Percentiles rank a stretch among this genome's conserved stretches.
Conservation (phyloP, 2,329 filamentous ascomycete genomes). For the Parascedosporium putredinis region DNA sequence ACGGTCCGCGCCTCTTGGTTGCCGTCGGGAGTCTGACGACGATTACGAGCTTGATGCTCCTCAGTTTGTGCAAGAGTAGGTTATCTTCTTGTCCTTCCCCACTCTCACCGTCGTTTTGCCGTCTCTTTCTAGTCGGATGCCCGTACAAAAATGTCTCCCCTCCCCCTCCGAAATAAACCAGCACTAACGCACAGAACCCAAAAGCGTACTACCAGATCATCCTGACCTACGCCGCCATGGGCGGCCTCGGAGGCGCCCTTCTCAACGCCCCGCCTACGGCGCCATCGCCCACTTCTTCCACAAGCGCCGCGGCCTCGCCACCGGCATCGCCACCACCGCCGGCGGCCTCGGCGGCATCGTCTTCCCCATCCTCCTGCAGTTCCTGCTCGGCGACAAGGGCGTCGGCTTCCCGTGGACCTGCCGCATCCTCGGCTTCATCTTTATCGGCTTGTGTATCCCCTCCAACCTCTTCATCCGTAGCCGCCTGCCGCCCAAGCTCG, state of each 20-base stretch:
- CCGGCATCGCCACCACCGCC: constrained; percentile 62
- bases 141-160: no score
- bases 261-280: constrained; percentile 71
- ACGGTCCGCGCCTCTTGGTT: constrained; percentile 61
- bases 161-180: no score
- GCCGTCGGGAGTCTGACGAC: constrained; percentile 51
- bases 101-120: background rate
- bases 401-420: constrained; percentile 40
- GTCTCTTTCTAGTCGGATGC: background rate
- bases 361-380: constrained; percentile 41
- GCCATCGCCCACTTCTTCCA: constrained; percentile 73
- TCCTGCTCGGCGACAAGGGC: constrained; percentile 30
- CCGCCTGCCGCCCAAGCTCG: constrained; percentile 39
- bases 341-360: constrained; percentile 58
- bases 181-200: no score
- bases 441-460: constrained; percentile 34
- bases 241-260: constrained; percentile 59
- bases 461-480: constrained; percentile 38
- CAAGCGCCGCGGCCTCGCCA: constrained; percentile 60
- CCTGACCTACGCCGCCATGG: constrained; percentile 60
- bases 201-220: constrained; percentile 70
- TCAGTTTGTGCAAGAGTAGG: constrained; percentile 55
- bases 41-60: constrained; percentile 50
- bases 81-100: background rate
- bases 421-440: constrained; percentile 39